Conservation (phyloP, 148 eudicot genomes). For the Heliosperma pusillum region DNA sequence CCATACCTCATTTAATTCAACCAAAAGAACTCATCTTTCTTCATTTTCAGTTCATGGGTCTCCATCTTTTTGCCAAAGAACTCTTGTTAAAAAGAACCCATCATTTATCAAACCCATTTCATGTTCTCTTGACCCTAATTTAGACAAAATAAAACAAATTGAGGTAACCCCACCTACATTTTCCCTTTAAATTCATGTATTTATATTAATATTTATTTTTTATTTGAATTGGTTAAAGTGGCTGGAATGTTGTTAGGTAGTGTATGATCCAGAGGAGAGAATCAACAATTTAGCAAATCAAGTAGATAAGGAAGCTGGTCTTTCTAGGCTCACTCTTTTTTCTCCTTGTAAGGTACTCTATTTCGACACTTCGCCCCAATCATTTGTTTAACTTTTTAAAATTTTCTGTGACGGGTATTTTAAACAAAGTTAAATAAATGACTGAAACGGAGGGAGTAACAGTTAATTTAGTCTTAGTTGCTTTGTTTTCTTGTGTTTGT, state of each 20-base stretch:
- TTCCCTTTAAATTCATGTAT: background rate
- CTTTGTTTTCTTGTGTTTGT: constrained; percentile 4
- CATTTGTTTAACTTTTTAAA: background rate
- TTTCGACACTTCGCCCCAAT: too few species aligned
- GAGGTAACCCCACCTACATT: constrained; percentile 41
- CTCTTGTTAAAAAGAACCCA: constrained; percentile 33
- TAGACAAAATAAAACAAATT: constrained; percentile 43
- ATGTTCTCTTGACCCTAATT: constrained; percentile 36
- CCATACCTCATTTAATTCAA: constrained; percentile 27
- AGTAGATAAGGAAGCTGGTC: constrained; percentile 72
- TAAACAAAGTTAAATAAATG: too few species aligned
- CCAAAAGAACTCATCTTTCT: constrained; percentile 29
- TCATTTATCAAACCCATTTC: constrained; percentile 54
- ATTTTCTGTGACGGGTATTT: too few species aligned
- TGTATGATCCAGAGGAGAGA: constrained; percentile 72
- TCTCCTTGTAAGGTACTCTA: constrained; percentile 90
- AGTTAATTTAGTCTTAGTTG: background rate
- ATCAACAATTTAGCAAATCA: constrained; percentile 72
- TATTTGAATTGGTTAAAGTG: constrained; percentile 1
- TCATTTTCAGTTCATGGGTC: constrained; percentile 33
- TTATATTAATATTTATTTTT: background rate
- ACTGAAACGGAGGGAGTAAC: too few species aligned
- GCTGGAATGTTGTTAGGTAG: constrained; percentile 44
- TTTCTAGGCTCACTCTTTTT: constrained; percentile 81
- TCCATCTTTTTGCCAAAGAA: constrained; percentile 21